phyloP scores from a whole-genome alignment of 352 stramenopile genomes.

The Phytophthora pistaciae region DNA sequence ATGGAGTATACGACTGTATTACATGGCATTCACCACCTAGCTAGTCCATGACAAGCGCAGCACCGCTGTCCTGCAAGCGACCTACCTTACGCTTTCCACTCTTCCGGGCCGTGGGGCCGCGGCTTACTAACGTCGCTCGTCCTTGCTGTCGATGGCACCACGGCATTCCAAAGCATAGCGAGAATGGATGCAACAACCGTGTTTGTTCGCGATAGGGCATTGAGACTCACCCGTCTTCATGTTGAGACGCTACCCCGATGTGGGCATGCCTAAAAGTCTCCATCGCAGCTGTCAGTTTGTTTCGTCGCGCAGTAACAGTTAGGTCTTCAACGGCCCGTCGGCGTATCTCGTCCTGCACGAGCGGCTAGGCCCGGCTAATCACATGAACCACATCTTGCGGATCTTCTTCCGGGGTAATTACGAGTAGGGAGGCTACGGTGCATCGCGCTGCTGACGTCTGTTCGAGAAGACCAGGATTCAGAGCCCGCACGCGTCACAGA shows the following conservation, averaged over 20 bases:
- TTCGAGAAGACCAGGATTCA: no score
- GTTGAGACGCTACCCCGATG: not conserved
- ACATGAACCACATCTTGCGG: no score
- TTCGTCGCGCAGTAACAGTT: not conserved
- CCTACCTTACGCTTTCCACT: no score
- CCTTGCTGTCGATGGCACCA: not conserved
- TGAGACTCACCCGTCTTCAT: not conserved
- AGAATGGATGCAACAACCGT: slow-evolving; percentile 5
- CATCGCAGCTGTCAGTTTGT: not conserved
- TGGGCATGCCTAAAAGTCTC: not conserved
- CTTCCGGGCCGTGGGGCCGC: no score
- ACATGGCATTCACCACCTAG: no score
- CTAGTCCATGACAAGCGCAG: no score
- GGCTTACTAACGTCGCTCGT: not conserved
- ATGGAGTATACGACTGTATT: no score
- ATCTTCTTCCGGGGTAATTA: no score
- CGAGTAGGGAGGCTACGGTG: no score
- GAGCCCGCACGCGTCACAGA: no score
- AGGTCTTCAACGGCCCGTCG: not conserved
- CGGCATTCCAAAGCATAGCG: not conserved
- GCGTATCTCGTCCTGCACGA: not conserved
- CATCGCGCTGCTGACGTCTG: no score
- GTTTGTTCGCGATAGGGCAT: slow-evolving; percentile 4
- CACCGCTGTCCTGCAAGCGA: no score
- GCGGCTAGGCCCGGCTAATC: not conserved